These are phyloP conservation scores for Metarhizium sp. DNA, from an alignment of 2,329 filamentous ascomycete species.

Conservation along the genomic window DNA sequence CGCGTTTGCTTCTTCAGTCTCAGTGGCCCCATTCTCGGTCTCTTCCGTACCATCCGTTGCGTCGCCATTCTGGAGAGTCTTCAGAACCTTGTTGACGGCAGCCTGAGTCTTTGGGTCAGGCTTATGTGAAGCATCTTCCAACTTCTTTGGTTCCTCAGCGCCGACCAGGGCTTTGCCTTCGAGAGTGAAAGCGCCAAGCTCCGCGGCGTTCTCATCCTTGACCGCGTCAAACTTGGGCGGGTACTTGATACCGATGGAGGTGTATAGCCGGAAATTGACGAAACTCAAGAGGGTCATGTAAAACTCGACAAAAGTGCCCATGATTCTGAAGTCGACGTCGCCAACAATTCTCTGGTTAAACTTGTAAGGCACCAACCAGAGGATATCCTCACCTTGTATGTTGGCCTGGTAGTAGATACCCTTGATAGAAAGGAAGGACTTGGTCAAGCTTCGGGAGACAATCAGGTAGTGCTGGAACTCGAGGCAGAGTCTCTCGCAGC, in stretches of 20 bases:
- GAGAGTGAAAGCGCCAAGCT: constrained; percentile 83
- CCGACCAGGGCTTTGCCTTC: constrained; percentile 61
- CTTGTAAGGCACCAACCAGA: constrained; percentile 96
- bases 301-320: constrained; percentile 98
- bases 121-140: constrained; percentile 36
- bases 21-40: constrained; percentile 30
- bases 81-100: constrained; percentile 59
- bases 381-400: constrained; percentile 90
- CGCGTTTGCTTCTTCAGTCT: constrained; percentile 18
- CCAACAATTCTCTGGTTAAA: constrained; percentile 93
- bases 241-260: constrained; percentile 82
- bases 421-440: constrained; percentile 97
- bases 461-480: constrained; percentile 99
- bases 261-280: constrained; percentile 93
- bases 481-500: constrained; percentile 84
- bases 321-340: constrained; percentile 96
- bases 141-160: constrained; percentile 42
- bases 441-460: constrained; percentile 78
- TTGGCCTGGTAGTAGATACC: constrained; percentile 99
- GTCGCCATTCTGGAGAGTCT: constrained; percentile 51
- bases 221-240: constrained; percentile 84
- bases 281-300: constrained; percentile 95
- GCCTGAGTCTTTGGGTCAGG: constrained; percentile 55
- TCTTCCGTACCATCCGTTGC: constrained; percentile 26
- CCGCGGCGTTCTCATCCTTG: constrained; percentile 83